phyloP scores from a whole-genome alignment of 208 protist species.

The Porcisia deanei region DNA sequence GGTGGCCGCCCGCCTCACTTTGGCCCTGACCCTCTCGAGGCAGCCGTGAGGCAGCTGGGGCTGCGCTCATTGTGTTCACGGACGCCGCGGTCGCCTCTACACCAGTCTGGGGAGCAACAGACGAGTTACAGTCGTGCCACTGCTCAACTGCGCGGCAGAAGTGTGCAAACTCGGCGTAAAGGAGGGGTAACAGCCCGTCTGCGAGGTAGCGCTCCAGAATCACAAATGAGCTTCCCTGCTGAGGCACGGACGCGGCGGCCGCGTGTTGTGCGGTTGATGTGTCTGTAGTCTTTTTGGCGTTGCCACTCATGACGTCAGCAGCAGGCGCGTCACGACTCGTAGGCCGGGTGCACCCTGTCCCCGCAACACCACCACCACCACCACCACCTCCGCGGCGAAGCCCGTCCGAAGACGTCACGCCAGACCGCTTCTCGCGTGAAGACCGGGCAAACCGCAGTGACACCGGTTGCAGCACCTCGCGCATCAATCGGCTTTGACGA shows the following conservation, averaged over 20 bases:
- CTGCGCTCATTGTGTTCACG: neutral
- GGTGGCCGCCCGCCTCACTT: neutral
- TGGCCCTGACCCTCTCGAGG: neutral
- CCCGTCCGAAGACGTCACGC: neutral
- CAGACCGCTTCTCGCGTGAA: neutral
- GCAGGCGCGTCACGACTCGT: neutral
- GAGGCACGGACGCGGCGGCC: neutral
- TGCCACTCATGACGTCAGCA: neutral
- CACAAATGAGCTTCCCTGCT: neutral
- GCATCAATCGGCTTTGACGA: neutral
- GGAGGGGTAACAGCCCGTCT: neutral
- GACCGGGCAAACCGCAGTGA: neutral
- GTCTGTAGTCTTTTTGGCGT: neutral
- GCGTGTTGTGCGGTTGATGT: neutral
- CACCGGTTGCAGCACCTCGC: conserved; percentile 6
- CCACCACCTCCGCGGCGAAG: neutral
- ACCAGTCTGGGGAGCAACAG: no score
- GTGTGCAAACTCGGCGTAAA: conserved; percentile 5
- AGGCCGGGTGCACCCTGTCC: neutral
- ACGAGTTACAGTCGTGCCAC: neutral
- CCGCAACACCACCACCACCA: neutral
- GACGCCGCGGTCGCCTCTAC: neutral
- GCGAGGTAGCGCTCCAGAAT: conserved; percentile 9
- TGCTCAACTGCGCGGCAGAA: conserved; percentile 9
- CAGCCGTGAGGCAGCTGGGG: neutral